phyloP scores from a whole-genome alignment of 805 yeast species.

The Spathaspora passalidarum region DNA sequence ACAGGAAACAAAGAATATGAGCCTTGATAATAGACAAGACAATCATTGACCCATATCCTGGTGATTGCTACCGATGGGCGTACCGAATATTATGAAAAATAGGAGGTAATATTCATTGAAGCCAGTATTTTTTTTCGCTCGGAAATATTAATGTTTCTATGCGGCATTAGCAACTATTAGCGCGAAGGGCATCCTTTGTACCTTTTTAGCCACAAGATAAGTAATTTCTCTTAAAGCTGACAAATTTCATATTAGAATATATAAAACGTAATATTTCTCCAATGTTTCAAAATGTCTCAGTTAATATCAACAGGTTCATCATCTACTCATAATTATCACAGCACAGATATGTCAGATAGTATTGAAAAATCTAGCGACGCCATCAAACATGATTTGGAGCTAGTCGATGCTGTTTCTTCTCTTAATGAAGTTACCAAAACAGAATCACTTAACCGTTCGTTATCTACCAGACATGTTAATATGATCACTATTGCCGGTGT shows the following conservation, averaged over 20 bases:
- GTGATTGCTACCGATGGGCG: neutral
- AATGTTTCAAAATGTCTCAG: neutral
- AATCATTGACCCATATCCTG: neutral
- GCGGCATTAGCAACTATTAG: conserved; percentile 1
- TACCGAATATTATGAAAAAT: neutral
- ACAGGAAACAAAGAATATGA: neutral
- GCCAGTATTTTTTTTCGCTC: neutral
- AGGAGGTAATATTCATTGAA: no score
- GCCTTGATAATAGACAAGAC: neutral
- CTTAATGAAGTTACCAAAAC: conserved; percentile 5
- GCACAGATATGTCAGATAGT: neutral
- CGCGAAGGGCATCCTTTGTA: neutral
- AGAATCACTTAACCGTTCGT: conserved; percentile 21
- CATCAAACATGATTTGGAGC: neutral
- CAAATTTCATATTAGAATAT: neutral
- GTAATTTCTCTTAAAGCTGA: neutral
- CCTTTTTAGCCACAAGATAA: neutral
- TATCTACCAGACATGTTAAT: conserved; percentile 24
- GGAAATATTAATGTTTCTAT: neutral
- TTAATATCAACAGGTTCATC: neutral
- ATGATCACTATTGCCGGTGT: conserved; percentile 38
- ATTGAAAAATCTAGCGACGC: neutral
- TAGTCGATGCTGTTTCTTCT: neutral
- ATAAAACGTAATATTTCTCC: neutral
- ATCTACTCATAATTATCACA: neutral